Percentiles rank a stretch among this genome's conserved stretches.
These are phyloP conservation scores for Trichoderma sp. DNA, from an alignment of 2,329 filamentous ascomycete species.

Conservation along the genomic window DNA sequence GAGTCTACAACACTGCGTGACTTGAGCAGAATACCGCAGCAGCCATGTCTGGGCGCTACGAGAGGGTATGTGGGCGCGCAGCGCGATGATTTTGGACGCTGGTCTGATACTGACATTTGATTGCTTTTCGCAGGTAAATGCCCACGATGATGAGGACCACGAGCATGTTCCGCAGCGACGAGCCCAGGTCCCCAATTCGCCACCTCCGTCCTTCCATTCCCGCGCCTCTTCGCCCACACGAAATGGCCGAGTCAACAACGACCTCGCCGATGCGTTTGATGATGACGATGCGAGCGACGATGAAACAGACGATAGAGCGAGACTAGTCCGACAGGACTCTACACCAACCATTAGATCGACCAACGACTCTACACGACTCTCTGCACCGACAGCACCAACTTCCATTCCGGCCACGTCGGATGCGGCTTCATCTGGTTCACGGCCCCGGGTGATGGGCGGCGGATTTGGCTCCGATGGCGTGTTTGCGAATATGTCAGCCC, in stretches of 20 bases:
- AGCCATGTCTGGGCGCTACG: conserved; percentile 59
- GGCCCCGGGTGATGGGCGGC: conserved; percentile 63
- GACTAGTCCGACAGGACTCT: conserved; percentile 72
- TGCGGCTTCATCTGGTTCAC: conserved; percentile 41
- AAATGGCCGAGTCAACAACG: conserved; percentile 63
- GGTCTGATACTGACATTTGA: conserved; percentile 17
- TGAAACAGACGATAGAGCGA: conserved; percentile 78
- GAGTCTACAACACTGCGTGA: conserved; percentile 9
- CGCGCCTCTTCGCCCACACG: conserved; percentile 63
- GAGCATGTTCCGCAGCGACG: conserved; percentile 16
- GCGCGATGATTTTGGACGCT: background rate
- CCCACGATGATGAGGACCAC: conserved; percentile 54
- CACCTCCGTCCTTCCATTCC: conserved; percentile 85
- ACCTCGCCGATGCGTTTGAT: conserved; percentile 92
- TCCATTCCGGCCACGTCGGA: conserved; percentile 31
- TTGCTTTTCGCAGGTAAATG: conserved; percentile 52
- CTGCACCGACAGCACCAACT: conserved; percentile 16
- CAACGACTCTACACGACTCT: conserved; percentile 12
- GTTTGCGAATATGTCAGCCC: conserved; percentile 91
- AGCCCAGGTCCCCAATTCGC: conserved; percentile 59
- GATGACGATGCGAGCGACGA: conserved; percentile 76
- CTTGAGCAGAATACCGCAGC: conserved; percentile 1
- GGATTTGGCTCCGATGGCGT: conserved; percentile 88
- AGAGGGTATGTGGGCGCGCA: conserved; percentile 50
- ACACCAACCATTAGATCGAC: conserved; percentile 31